phyloP scores from a whole-genome alignment of 805 yeast genomes.

The Monosporozyma yasuniensis region DNA sequence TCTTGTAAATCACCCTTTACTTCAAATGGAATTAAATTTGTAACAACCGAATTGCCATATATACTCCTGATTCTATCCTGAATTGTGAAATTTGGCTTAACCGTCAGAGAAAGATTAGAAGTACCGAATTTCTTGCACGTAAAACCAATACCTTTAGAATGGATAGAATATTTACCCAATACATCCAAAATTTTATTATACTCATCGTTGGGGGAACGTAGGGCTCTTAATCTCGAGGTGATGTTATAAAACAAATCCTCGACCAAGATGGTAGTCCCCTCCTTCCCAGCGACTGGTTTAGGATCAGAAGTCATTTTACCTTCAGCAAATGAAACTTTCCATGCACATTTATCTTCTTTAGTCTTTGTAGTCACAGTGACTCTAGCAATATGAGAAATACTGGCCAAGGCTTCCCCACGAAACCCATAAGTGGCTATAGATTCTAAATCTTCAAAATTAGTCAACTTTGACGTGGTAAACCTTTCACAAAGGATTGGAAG shows the following conservation, averaged over 20 bases:
- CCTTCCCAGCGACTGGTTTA: conserved; percentile 73
- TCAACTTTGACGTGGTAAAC: conserved; percentile 83
- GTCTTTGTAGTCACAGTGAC: conserved; percentile 74
- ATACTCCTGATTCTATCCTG: conserved; percentile 66
- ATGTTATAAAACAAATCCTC: conserved; percentile 87
- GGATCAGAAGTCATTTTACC: conserved; percentile 56
- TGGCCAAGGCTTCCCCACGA: conserved; percentile 93
- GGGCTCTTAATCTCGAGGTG: conserved; percentile 64
- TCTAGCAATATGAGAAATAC: conserved; percentile 84
- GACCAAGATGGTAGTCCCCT: conserved; percentile 76
- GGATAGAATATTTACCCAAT: conserved; percentile 74
- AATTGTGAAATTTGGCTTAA: conserved; percentile 41
- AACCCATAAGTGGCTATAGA: conserved; percentile 79
- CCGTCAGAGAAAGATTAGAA: conserved; percentile 52
- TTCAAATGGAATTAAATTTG: conserved; percentile 47
- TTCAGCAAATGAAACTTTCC: conserved; percentile 55
- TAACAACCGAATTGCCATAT: conserved; percentile 62
- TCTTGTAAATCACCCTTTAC: conserved; percentile 19
- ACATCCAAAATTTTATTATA: conserved; percentile 71
- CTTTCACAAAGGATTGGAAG: conserved; percentile 76
- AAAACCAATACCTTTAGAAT: conserved; percentile 59
- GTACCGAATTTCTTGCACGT: conserved; percentile 77
- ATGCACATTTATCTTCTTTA: conserved; percentile 51
- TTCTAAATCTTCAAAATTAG: conserved; percentile 63
- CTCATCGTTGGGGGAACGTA: conserved; percentile 64